Percentiles rank a stretch among this genome's conserved stretches.
phyloP scores from a whole-genome alignment of 192 early-diverging fungal species.

The Linnemannia zychae region DNA sequence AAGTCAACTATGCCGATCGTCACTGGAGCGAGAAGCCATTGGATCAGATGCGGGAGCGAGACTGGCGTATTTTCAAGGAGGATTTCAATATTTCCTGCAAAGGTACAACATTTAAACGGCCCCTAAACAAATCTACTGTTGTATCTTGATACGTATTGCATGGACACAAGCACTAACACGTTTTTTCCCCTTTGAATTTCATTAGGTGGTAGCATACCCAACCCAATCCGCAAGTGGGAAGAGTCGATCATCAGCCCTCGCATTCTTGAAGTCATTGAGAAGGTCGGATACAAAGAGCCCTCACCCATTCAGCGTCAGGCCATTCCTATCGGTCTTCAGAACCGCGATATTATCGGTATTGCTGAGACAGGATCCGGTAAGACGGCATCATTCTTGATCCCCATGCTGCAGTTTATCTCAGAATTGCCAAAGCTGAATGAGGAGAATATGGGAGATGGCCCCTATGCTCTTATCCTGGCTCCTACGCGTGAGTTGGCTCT shows the following conservation, averaged over 20 bases:
- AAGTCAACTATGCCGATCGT: slow-evolving; percentile 86
- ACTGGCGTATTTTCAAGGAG: slow-evolving; percentile 99
- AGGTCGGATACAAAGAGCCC: slow-evolving; percentile 93
- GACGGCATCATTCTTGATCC: slow-evolving; percentile 96
- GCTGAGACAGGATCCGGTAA: slow-evolving; percentile 95
- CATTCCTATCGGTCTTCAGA: slow-evolving; percentile 95
- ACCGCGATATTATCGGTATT: slow-evolving; percentile 90
- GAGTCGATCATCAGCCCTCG: slow-evolving; percentile 81
- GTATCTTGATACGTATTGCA: not conserved
- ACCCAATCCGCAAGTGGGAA: slow-evolving; percentile 89
- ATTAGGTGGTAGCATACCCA: slow-evolving; percentile 85
- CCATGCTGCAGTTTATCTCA: slow-evolving; percentile 92
- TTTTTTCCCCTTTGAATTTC: not conserved
- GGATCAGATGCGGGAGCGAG: slow-evolving; percentile 93
- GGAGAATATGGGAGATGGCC: slow-evolving; percentile 86
- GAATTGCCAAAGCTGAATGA: slow-evolving; percentile 83
- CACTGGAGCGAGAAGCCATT: slow-evolving; percentile 97
- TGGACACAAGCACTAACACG: not conserved
- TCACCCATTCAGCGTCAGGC: slow-evolving; percentile 98
- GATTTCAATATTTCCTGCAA: slow-evolving; percentile 97
- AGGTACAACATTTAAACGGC: slow-evolving; percentile 58
- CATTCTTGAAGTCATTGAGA: slow-evolving; percentile 82
- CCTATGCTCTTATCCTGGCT: slow-evolving; percentile 94
- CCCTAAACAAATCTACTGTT: not conserved
- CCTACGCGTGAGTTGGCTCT: slow-evolving; percentile 98